Conservation (phyloP, 2,329 filamentous ascomycete species). For the Trichoderma aggressivum region DNA sequence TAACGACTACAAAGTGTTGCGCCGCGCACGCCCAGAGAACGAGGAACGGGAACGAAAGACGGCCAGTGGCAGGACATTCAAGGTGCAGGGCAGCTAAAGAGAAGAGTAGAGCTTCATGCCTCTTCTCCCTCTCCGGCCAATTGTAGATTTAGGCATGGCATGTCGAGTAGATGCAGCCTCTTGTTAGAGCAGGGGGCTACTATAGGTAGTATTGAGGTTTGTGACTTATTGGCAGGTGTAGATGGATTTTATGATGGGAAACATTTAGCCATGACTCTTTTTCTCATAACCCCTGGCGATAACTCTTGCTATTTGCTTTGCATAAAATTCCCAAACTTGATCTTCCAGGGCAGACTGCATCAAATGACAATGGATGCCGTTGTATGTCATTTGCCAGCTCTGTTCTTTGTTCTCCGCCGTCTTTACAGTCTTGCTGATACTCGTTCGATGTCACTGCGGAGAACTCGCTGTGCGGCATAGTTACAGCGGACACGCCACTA, state of each 20-base stretch:
- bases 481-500: constrained; percentile 2
- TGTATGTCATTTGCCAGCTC: not conserved
- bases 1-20: constrained; percentile 64
- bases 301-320: not conserved
- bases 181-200: not conserved
- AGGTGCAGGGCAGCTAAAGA: constrained; percentile 42
- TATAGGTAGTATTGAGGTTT: not conserved
- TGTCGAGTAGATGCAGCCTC: not conserved
- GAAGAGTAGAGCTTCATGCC: constrained; percentile 13
- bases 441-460: not conserved
- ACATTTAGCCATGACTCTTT: not conserved
- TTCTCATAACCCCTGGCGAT: not conserved
- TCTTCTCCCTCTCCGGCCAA: not conserved
- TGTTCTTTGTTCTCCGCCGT: not conserved
- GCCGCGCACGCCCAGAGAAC: constrained; percentile 88
- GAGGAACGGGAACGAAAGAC: constrained; percentile 99
- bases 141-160: constrained; percentile 9
- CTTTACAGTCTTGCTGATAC: not conserved
- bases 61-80: constrained; percentile 92
- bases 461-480: not conserved
- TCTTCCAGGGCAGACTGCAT: not conserved
- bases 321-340: not conserved
- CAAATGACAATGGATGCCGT: not conserved
- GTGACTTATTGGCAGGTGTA: not conserved
- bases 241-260: constrained; percentile 14